Evolutionary conservation across 1,284 basidiomycete genomes (phyloP).

Genomic region (Cutaneotrichosporon daszewskae): DNA sequence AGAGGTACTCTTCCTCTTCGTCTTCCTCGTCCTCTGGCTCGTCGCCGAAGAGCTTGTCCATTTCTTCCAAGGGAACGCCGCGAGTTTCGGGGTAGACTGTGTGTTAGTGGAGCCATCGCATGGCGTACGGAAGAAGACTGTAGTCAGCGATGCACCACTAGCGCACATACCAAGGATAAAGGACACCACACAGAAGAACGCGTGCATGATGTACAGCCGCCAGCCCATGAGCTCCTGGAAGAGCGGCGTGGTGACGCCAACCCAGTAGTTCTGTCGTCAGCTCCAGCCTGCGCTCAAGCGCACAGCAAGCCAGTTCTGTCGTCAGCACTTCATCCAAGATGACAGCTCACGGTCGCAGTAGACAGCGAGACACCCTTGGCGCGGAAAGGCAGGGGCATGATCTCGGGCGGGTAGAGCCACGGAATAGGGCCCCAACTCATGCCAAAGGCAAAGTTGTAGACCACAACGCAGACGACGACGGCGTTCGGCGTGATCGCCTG

Average conservation of each 20-base stretch:
- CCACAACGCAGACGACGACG: conserved; percentile 84
- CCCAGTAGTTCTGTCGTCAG: conserved; percentile 47
- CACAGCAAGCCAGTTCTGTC: conserved; percentile 59
- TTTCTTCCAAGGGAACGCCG: conserved; percentile 54
- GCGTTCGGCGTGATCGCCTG: conserved; percentile 76
- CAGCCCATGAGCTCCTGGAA: conserved; percentile 86
- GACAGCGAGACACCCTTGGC: conserved; percentile 93
- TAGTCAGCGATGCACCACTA: background rate
- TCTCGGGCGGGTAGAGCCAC: conserved; percentile 84
- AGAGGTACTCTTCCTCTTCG: conserved; percentile 43
- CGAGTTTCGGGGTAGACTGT: conserved; percentile 55
- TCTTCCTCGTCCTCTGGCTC: conserved; percentile 21
- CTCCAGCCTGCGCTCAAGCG: conserved; percentile 1
- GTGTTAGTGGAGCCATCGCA: too few relatives aligned
- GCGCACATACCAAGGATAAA: conserved; percentile 59
- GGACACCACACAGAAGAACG: conserved; percentile 83
- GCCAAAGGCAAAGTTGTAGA: conserved; percentile 92
- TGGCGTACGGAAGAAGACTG: conserved; percentile 41
- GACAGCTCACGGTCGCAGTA: conserved; percentile 59
- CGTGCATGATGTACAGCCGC: conserved; percentile 94
- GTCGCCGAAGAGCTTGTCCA: conserved; percentile 49
- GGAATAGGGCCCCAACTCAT: conserved; percentile 50
- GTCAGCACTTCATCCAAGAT: background rate
- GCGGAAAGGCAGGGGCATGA: conserved; percentile 81
- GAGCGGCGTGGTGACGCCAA: conserved; percentile 82